phyloP scores from a whole-genome alignment of 306 rosid species.

The Begonia loranthoides region DNA sequence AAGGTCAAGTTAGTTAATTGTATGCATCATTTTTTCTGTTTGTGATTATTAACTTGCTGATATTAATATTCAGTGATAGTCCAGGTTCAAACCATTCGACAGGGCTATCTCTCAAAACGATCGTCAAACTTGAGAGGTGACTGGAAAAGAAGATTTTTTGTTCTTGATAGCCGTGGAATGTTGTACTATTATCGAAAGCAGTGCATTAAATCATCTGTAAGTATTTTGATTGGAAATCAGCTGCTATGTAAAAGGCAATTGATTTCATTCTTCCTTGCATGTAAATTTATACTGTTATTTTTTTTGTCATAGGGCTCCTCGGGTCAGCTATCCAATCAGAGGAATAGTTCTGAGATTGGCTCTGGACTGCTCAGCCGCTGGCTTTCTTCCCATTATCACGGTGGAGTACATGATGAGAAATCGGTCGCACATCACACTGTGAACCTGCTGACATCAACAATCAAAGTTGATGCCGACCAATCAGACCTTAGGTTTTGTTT shows the following conservation, averaged over 20 bases:
- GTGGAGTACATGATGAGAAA: slow-evolving; percentile 99
- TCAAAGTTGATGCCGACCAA: slow-evolving; percentile 98
- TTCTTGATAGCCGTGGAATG: slow-evolving; percentile 98
- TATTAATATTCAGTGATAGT: slow-evolving; percentile 1
- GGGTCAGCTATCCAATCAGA: slow-evolving; percentile 75
- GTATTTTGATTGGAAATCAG: slow-evolving; percentile 23
- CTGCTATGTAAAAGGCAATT: slow-evolving; percentile 12
- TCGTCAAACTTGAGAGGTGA: slow-evolving; percentile 96
- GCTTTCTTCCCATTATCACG: slow-evolving; percentile 94
- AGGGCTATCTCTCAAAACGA: slow-evolving; percentile 98
- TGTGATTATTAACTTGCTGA: slow-evolving; percentile 6
- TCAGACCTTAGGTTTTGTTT: slow-evolving; percentile 97
- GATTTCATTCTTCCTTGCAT: slow-evolving; percentile 6
- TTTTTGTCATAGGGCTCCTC: slow-evolving; percentile 54
- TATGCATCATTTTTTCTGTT: slow-evolving; percentile 1
- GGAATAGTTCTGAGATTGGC: slow-evolving; percentile 98
- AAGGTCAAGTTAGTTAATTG: slow-evolving; percentile 37
- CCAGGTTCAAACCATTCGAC: slow-evolving; percentile 98
- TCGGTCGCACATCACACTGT: slow-evolving; percentile 99
- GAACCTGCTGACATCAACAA: slow-evolving; percentile 94
- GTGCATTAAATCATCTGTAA: slow-evolving; percentile 81
- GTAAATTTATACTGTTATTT: slow-evolving; percentile 7
- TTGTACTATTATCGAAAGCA: slow-evolving; percentile 96
- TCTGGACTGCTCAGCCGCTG: slow-evolving; percentile 97
- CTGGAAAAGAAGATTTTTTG: slow-evolving; percentile 99